These are phyloP conservation scores for Mycena leptocephala DNA, from an alignment of 768 basidiomycete species.

Conservation along the genomic window DNA sequence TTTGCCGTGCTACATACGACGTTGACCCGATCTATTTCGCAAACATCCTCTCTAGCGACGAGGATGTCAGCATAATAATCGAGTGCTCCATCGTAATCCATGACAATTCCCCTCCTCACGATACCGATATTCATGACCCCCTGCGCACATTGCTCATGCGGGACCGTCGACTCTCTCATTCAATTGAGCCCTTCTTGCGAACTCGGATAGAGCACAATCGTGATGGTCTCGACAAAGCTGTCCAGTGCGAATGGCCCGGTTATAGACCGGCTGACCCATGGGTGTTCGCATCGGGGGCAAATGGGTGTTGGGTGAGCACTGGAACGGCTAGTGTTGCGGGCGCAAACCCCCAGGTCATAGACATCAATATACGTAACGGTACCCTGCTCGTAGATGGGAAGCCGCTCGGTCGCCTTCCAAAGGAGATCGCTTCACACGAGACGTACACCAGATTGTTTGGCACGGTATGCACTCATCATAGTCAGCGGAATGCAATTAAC, in stretches of 20 bases:
- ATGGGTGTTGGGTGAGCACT: constrained; percentile 48
- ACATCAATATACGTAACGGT: constrained; percentile 60
- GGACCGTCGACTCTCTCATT: constrained; percentile 50
- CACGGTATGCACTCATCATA: constrained; percentile 42
- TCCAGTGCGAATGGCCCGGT: constrained; percentile 47
- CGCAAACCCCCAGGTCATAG: constrained; percentile 46
- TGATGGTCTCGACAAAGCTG: constrained; percentile 48
- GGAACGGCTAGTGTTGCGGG: constrained; percentile 31
- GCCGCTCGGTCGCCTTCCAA: constrained; percentile 56
- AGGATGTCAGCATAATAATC: constrained; percentile 50
- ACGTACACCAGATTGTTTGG: constrained; percentile 56
- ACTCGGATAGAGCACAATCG: constrained; percentile 27
- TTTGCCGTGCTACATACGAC: constrained; percentile 58
- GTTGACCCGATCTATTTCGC: constrained; percentile 43
- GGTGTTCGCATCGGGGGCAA: constrained; percentile 15
- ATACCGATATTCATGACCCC: constrained; percentile 10
- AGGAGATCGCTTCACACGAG: constrained; percentile 47
- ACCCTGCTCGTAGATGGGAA: constrained; percentile 60
- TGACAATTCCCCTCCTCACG: constrained; percentile 44
- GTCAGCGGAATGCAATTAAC: background rate
- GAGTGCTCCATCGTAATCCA: constrained; percentile 51
- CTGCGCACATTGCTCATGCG: constrained; percentile 46
- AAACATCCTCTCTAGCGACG: constrained; percentile 39
- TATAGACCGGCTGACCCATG: constrained; percentile 39
- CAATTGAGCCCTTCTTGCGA: constrained; percentile 40